Evolutionary conservation across 306 rosid genomes (phyloP).

Genomic region (Casuarina cunninghamiana): DNA sequence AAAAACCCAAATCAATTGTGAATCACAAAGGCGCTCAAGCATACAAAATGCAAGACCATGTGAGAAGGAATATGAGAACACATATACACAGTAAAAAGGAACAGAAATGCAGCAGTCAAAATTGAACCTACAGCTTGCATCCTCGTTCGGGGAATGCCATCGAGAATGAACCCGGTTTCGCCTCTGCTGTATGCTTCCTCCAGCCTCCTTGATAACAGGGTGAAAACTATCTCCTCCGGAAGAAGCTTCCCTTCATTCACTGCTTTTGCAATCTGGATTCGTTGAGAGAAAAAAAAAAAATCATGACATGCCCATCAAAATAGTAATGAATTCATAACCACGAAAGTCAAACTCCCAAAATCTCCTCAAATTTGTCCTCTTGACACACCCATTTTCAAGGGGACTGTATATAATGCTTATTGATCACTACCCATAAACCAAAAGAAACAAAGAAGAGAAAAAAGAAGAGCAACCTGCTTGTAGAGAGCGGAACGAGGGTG

Average conservation of each 20-base stretch:
- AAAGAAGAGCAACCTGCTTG: slow-evolving; percentile 48
- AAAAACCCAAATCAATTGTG: too few relatives aligned
- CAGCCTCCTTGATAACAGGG: slow-evolving; percentile 65
- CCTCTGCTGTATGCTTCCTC: slow-evolving; percentile 84
- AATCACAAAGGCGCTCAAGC: too few relatives aligned
- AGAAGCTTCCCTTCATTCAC: slow-evolving; percentile 77
- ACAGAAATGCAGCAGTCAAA: neutral
- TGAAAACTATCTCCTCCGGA: slow-evolving; percentile 71
- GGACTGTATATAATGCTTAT: neutral
- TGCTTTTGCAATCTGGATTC: slow-evolving; percentile 71
- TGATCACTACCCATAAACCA: neutral
- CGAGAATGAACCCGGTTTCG: slow-evolving; percentile 90
- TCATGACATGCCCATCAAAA: neutral
- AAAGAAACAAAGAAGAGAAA: neutral
- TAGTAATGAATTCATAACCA: neutral
- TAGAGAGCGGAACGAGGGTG: slow-evolving; percentile 79
- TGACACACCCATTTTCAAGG: neutral
- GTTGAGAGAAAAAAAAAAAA: neutral
- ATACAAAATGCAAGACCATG: too few relatives aligned
- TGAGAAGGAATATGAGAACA: neutral
- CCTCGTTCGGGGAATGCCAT: slow-evolving; percentile 90
- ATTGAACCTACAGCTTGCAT: slow-evolving; percentile 77
- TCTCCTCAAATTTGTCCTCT: neutral
- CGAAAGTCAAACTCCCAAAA: neutral
- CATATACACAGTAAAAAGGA: neutral